A percentile compares a stretch with the other conserved stretches of the same genome.
phyloP scores from a whole-genome alignment of 495 filamentous ascomycete species.

The Aspergillus avenaceus region DNA sequence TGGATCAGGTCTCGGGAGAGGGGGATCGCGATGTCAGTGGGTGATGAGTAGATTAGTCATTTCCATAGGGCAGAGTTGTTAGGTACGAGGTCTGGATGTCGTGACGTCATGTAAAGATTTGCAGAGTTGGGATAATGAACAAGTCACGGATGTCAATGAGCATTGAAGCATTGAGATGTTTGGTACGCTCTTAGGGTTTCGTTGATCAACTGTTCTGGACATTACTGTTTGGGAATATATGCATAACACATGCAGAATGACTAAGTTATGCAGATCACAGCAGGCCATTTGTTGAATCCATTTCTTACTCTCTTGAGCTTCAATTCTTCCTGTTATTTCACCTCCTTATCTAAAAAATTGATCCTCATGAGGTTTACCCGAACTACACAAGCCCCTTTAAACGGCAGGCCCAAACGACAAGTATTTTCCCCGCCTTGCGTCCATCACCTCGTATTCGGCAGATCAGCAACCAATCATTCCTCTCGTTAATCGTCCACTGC shows the following conservation, averaged over 20 bases:
- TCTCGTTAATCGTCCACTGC: neutral
- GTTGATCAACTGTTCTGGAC: neutral
- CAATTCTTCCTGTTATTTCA: no score
- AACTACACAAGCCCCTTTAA: neutral
- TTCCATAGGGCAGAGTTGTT: neutral
- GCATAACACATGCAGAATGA: neutral
- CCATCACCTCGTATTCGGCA: conserved; percentile 5
- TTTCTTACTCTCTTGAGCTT: no score
- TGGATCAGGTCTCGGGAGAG: neutral
- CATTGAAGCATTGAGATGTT: no score
- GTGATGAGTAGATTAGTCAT: neutral
- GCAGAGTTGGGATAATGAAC: no score
- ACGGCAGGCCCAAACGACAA: neutral
- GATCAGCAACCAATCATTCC: conserved; percentile 1
- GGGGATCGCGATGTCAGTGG: neutral
- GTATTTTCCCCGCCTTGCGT: neutral
- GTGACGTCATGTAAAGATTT: conserved; percentile 4
- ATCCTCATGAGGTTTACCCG: neutral
- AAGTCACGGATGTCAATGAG: neutral
- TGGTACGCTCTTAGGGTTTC: neutral
- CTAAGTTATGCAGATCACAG: neutral
- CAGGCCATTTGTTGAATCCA: no score
- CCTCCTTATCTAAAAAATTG: no score
- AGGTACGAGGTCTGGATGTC: no score
- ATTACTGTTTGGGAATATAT: neutral